Conservation (phyloP, 306 rosid species). For the Gastrolobium villosum region DNA sequence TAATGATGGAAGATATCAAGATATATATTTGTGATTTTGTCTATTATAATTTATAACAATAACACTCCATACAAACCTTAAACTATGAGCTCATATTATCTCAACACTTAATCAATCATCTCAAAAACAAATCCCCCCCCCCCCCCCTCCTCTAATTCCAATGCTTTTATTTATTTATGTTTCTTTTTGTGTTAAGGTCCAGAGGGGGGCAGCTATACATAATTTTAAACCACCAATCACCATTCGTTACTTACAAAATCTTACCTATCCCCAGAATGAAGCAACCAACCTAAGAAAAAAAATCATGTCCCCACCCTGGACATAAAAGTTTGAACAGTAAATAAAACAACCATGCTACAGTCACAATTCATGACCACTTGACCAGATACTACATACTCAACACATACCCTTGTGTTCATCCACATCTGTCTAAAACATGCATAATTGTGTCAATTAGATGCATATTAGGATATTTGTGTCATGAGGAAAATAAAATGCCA, state of each 20-base stretch:
- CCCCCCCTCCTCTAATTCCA: not conserved
- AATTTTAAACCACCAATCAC: conserved; percentile 3
- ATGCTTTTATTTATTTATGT: not conserved
- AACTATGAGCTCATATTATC: conserved; percentile 20
- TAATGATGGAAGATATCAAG: not conserved
- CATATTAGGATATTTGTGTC: not conserved
- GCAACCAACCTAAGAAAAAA: not conserved
- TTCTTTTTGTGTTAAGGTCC: not conserved
- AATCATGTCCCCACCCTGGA: not conserved
- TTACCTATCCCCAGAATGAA: conserved; percentile 3
- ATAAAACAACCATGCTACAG: not conserved
- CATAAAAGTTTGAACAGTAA: conserved; percentile 2
- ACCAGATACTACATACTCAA: conserved; percentile 28
- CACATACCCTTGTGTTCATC: conserved; percentile 9
- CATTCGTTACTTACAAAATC: not conserved
- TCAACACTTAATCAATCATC: conserved; percentile 16
- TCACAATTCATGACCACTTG: conserved; percentile 10
- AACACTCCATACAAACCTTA: not conserved
- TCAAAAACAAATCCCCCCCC: not conserved
- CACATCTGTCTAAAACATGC: conserved; percentile 10
- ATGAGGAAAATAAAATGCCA: not conserved
- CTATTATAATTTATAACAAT: not conserved
- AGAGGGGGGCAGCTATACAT: not conserved
- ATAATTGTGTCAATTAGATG: conserved; percentile 2
- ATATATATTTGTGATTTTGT: not conserved